Base-by-base conservation (phyloP, 495 filamentous ascomycete genomes). In the Acidomyces sp. region DNA sequence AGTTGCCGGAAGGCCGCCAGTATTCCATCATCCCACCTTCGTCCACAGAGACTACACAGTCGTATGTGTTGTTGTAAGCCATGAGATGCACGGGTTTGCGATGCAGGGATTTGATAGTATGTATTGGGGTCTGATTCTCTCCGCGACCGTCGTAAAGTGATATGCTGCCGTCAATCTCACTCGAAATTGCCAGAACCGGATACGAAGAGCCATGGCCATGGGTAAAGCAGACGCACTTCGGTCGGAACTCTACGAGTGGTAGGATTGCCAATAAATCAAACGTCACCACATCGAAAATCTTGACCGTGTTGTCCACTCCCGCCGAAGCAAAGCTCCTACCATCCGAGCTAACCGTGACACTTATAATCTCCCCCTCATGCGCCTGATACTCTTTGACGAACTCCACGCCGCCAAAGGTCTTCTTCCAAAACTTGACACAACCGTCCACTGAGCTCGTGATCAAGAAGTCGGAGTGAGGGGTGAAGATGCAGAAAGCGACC, bases 381-480 rank as follows among this genome's bases (percentile, higher is more conserved):
- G 86, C 87, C 43, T 77, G 76, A 64, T 93, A 99, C 65, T 95
- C 86, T 62, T 99, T 99, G 12, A 96, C 86, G 52, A 96, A 96
- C 61, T 99, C 90, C 23, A 95, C 82, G 0, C 84, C 84, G 6
- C 80, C 79, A 3, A 75, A 75, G 45, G 82, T 72, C 63, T 99
- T 99, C 69, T 99, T 96, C 90, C 90, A 99, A 62, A 96, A 99
- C 60, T 96, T 96, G 37, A 96, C 88, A 0, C 85, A 78, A 2
- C 92, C 92, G 58, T 99, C 88, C 13, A 83, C 62, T 2, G 87
- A 95, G 48, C 77, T 83, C 2, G 90, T 96, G 36, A 99, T 88
- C 19, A 96, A 62, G 55, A 99, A 96, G 45, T 94, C 90, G 39
- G 90, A 93, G 29, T 72, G 65, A 1, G 86, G 90, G 1, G 92